phyloP scores from a whole-genome alignment of 495 filamentous ascomycete species.

The Penicillium canariense region DNA sequence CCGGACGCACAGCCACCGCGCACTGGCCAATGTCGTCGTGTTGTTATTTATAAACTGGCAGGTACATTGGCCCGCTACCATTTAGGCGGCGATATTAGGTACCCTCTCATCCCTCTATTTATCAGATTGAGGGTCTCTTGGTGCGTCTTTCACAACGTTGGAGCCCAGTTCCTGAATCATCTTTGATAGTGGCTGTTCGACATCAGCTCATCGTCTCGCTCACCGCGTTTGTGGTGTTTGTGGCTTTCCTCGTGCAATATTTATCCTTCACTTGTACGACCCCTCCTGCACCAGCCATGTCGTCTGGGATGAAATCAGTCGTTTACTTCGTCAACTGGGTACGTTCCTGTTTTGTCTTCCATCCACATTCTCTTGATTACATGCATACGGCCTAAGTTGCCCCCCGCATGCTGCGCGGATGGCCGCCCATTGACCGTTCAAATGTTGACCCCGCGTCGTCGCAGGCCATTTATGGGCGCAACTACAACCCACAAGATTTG shows the following conservation, averaged over 20 bases:
- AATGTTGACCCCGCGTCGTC: not conserved
- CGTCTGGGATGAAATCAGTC: conserved; percentile 41
- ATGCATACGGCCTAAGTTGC: not conserved
- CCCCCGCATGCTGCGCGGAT: not conserved
- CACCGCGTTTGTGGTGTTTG: conserved; percentile 20
- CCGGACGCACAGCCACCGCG: conserved; percentile 21
- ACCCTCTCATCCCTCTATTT: conserved; percentile 9
- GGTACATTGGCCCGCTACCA: conserved; percentile 22
- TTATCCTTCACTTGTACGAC: conserved; percentile 10
- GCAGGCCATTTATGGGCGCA: conserved; percentile 83
- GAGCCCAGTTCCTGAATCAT: not conserved
- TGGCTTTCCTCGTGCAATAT: conserved; percentile 24
- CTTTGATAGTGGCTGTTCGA: conserved; percentile 19
- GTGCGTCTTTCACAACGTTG: not conserved
- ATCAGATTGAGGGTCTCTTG: not conserved
- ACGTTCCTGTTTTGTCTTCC: conserved; percentile 13
- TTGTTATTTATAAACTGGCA: conserved; percentile 25
- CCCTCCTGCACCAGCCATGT: conserved; percentile 26
- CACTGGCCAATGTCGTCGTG: conserved; percentile 14
- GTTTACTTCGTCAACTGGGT: conserved; percentile 61
- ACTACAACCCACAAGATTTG: conserved; percentile 83
- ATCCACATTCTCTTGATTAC: not conserved
- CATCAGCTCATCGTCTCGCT: conserved; percentile 14
- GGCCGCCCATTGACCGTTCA: not conserved
- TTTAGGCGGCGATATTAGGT: conserved; percentile 33